Base-by-base conservation (phyloP, 2,329 filamentous ascomycete species). In the Sclerotinia trifoliorum region DNA sequence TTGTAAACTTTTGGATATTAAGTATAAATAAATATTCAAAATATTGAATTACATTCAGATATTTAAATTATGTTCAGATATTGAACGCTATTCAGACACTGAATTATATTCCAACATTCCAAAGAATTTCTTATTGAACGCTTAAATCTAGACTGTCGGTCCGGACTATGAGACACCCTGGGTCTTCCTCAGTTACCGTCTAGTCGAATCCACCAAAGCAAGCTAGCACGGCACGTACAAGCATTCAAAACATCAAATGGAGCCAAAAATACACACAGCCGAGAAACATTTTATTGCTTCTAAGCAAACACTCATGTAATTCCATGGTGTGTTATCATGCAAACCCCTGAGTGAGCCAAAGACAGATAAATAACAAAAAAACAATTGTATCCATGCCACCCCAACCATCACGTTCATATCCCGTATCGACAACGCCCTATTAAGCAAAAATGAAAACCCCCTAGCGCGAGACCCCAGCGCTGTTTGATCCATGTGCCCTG, bases 391-490 rank as follows among this genome's bases (percentile, higher is more conserved):
- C 60, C 60, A 39, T 42, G 21, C 46, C 13, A 39, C 39, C n/a
- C 60, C 13, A 26, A 26, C 60, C 48, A 62, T 39, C n/a, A 46
- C 46, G 15, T 51, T 62, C 46, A 39, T 39, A 63, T 39, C 48
- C 46, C 60, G 17, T 21, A 24, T 15, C 21, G 51, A 63, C 60
- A 63, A 63, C 60, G 46, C 60, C 48, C 5, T 26, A 35, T 7
- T 49, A 62, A 61, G 58, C 46, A 62, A 51, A 62, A 39, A 49
- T n/a, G 21, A 51, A 51, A 51, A 63, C 19, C 17, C 7, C 24
- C 39, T 5, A 8, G 60, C n/a, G 29, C 32, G 60, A 51, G 32
- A 26, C 15, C 60, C 32, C 60, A 63, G 35, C 46, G 46, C 46
- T 26, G 10, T 42, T 17, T 39, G n/a, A 26, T 39, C 60, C 60